Conservation (phyloP, 2,329 filamentous ascomycete genomes). For the Fusarium illudens region DNA sequence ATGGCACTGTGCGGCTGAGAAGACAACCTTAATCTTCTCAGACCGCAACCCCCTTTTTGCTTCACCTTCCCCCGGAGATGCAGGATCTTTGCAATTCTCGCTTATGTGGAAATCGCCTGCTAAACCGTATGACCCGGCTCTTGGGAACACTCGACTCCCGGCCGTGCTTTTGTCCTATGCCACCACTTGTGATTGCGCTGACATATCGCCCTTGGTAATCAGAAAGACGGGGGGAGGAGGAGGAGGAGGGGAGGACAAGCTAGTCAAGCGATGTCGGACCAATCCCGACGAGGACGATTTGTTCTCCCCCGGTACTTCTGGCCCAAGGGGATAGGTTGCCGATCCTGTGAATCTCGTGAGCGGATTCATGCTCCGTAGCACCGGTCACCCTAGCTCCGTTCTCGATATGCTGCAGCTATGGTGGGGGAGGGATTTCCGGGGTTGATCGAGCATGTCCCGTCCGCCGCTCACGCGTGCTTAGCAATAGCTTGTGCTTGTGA, state of each 20-base stretch:
- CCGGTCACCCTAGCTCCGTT: neutral
- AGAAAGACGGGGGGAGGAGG: constrained; percentile 16
- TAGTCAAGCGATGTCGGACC: constrained; percentile 39
- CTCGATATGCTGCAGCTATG: constrained; percentile 14
- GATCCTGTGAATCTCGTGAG: constrained; percentile 29
- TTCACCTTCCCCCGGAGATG: constrained; percentile 37
- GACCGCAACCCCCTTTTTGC: neutral
- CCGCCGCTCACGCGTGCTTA: neutral
- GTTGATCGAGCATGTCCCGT: constrained; percentile 1
- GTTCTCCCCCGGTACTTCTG: constrained; percentile 12
- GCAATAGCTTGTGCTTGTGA: constrained; percentile 2
- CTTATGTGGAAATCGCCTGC: constrained; percentile 29
- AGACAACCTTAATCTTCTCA: constrained; percentile 11
- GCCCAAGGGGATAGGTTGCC: constrained; percentile 30
- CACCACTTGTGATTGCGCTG: constrained; percentile 35
- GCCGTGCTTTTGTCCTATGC: constrained; percentile 20
- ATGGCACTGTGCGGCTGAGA: constrained; percentile 11
- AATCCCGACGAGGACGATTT: constrained; percentile 38
- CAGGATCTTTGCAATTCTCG: constrained; percentile 15
- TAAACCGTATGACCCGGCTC: constrained; percentile 36
- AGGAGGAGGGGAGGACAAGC: neutral
- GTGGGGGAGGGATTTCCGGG: constrained; percentile 16
- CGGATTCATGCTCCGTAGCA: constrained; percentile 20
- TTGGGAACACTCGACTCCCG: constrained; percentile 1
- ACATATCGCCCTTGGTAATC: constrained; percentile 39